Base-by-base conservation (phyloP, 2,329 filamentous ascomycete genomes). In the Exophiala xenobiotica region DNA sequence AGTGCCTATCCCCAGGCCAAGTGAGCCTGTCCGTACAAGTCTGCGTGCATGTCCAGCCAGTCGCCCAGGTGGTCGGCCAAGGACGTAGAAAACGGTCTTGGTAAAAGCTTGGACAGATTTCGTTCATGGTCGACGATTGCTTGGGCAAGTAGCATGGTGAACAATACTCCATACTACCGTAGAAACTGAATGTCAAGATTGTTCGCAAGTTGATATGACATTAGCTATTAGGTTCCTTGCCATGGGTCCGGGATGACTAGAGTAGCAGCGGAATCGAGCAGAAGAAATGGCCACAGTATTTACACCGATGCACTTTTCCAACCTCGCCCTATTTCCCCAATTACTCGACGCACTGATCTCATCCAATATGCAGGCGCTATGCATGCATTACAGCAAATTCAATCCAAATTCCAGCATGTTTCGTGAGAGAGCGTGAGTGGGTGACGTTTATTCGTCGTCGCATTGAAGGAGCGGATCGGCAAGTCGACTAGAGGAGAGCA, bases 401-500 rank as follows among this genome's bases (percentile, higher is more conserved):
- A 22, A 6, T 40, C 9, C 6, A n/a, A 23, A 23, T 40, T 14
- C 12, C 38, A 18, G 20, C 38, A 40, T 23, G 20, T 22, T 20
- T 35, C 31, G 18, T 35, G n/a, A 35, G 18, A 14, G 19, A 22
- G 19, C 38, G 19, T 23, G 14, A 6, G 38, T 24, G 5, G 22
- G 38, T n/a, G 3, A 6, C 7, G 8, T 8, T 40, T 4, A 9
- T 39, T 43, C 20, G 26, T 33, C 24, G 9, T 31, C 11, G 8
- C 14, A 29, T 29, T 4, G 18, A 29, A 31, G 12, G 27, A 40
- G 38, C 11, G 27, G 14, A 12, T 39, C 27, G 23, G 38, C 6
- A 9, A 47, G 9, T 48, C 27, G 23, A 12, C 54, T 46, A 59
- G 16, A 59, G 46, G 18, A 59, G 46, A 19, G 46, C 48, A 29